phyloP scores from a whole-genome alignment of 2,329 filamentous ascomycete genomes.

The Phyllosticta paracitricarpa region DNA sequence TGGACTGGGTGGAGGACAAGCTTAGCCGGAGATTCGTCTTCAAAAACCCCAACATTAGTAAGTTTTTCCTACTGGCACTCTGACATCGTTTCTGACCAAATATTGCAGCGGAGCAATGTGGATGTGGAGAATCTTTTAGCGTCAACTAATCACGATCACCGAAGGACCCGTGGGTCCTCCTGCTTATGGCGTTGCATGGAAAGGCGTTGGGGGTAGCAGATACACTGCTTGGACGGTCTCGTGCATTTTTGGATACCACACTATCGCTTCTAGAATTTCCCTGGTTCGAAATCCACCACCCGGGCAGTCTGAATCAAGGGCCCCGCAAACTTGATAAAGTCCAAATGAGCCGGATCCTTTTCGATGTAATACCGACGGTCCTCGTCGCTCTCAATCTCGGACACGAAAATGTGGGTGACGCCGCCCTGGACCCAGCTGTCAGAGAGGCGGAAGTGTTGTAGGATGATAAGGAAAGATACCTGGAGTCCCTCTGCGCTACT shows the following conservation, averaged over 20 bases:
- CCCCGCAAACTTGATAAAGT: constrained; percentile 46
- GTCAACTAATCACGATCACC: constrained; percentile 28
- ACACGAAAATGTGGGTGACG: constrained; percentile 60
- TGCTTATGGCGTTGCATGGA: constrained; percentile 19
- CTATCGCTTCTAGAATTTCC: constrained; percentile 32
- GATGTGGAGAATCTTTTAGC: constrained; percentile 90
- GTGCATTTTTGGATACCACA: constrained; percentile 7
- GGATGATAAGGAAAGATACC: constrained; percentile 29
- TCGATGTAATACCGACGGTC: constrained; percentile 61
- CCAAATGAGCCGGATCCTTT: constrained; percentile 53
- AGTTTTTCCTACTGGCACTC: constrained; percentile 34
- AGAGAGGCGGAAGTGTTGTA: neutral
- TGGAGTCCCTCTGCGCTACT: constrained; percentile 52
- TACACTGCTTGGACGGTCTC: neutral
- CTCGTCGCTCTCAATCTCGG: constrained; percentile 52
- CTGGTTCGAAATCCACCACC: constrained; percentile 52
- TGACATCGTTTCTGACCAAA: constrained; percentile 16
- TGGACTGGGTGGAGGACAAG: constrained; percentile 98
- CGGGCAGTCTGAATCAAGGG: constrained; percentile 44
- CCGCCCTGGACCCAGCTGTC: constrained; percentile 35
- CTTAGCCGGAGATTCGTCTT: constrained; percentile 88
- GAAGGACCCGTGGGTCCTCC: constrained; percentile 6
- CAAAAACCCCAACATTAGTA: constrained; percentile 95
- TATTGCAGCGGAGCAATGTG: constrained; percentile 76
- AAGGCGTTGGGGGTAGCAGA: constrained; percentile 5